Evolutionary conservation across 306 rosid genomes (phyloP), one percentile per base, ranked within the genome.

Genomic region (Datisca glomerata): DNA sequence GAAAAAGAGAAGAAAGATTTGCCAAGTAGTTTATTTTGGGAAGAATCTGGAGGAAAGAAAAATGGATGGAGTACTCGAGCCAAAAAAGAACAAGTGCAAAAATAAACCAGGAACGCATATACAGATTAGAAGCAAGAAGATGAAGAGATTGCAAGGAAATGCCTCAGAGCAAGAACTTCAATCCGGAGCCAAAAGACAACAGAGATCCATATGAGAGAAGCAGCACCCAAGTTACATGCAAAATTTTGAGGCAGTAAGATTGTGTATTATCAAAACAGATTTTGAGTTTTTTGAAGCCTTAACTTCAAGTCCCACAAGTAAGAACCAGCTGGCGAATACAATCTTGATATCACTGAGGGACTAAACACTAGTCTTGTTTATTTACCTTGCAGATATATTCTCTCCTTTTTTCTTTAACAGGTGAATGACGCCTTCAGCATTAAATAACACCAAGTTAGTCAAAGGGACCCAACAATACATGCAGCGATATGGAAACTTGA

Each of bases 371-470:
- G 68, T 38, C 24, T n/a, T 21, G 54, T 74, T 54, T 56, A 59
- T 71, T 89, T 87, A 89, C 98, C 98, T 89, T 89, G 96, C 96
- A 84, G 85, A 77, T 77, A 89, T 84, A 89, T 47, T 84, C 98
- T 75, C 98, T 89, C 74, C 96, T 67, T 75, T 84, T 89, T 66
- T 89, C 98, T 80, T 77, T 84, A 80, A 80, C 81, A 49, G 96
- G 96, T 79, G 98, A 80, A 63, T 68, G 98, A 67, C 70, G 93
- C 98, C 98, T 89, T 89, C 98, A 89, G 91, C 74, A 84, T 75
- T 77, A 80, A 79, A 89, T 86, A 84, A 78, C 81, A 89, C 67
- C 65, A 52, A 66, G 95, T 89, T 82, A 86, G 96, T 75, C 61
- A 74, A 84, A 64, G 41, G 65, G 81, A 40, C 49, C 49, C 80